Evolutionary conservation across 2,329 filamentous ascomycete genomes (phyloP), one percentile per base, ranked within the genome.

Genomic region (Neofusicoccum sp.): DNA sequence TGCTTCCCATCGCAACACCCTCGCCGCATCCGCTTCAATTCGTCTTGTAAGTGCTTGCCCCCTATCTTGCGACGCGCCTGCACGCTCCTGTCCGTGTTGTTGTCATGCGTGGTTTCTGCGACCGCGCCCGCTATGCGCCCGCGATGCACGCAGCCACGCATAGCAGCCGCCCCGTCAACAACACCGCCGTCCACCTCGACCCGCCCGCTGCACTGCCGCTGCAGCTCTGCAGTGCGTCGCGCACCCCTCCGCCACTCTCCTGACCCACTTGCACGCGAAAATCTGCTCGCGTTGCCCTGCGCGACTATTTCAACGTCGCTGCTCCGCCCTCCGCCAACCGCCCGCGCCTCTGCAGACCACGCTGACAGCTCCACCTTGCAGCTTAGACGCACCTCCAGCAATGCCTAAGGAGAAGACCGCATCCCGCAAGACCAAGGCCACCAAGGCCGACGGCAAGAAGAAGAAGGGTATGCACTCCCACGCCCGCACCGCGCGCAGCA

Each of bases 351-450:
- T 51, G 47, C 28, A 26, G 26, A 63, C 11, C 45, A 20, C 49
- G 31, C 58, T 48, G 41, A 60, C 47, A 12, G 7, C 34, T 6
- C 36, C 41, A 9, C 47, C 40, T 40, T n/a, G 16, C 57, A 60
- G 44, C 34, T 41, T 31, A n/a, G 36, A 48, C 57, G 20, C 58
- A 44, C 47, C 16, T 38, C 44, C 47, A 59, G 60, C 59, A 68
- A 89, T 90, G 87, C 86, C 87, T 72, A 89, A 89, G 81, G 86
- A 86, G 69, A 84, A 84, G 78, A 77, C 81, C 65, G 82, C 79
- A 68, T 83, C 84, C 72, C 82, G 85, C 75, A 86, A 86, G 78
- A 76, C 80, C 73, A 86, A 85, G 79, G 73, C 75, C 73, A 76
- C 81, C 73, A 81, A 82, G 74, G 71, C 75, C 67, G 77, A 76